Base-by-base conservation (phyloP, 495 filamentous ascomycete genomes). In the Letharia columbiana region DNA sequence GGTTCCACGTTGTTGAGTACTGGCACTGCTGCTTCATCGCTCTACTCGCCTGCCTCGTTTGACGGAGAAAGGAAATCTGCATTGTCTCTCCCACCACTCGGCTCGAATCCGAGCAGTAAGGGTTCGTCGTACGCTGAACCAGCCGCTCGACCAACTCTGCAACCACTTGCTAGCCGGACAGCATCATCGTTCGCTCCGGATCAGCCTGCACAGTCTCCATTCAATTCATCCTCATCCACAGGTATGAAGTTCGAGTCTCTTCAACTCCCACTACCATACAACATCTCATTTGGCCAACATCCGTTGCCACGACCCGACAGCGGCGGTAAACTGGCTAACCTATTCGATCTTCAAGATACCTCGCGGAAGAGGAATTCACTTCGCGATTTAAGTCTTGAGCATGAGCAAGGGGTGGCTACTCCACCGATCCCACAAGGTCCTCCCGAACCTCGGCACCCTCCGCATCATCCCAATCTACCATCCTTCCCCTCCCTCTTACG, bases 221-320 rank as follows among this genome's bases (percentile, higher is more conserved):
- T 60, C 37, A 54, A 42, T 52, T 31, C 66, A 17, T 42, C 61
- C 3, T 35, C 50, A 62, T 67, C 66, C 31, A 63, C 60, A 64
- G 66, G 66, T 67, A 67, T 63, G 66, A 52, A 63, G 15, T 63
- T 67, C 49, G 52, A 64, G 44, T 64, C 62, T 52, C 50, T 63
- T 63, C 52, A 67, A 59, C 60, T 66, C 50, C 45, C 64, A 54
- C 35, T 60, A 23, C 52, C 64, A 40, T 62, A 69, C 52, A 49
- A 60, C 60, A 58, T 66, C 41, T 56, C 56, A 17, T 60, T 63
- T 60, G 60, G 50, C 47, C 66, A 66, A 28, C 57, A 35, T 49
- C 64, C 64, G 13, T 28, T 61, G 45, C 64, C 58, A 60, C 64
- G 58, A 37, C 33, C 64, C 58, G 44, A 66, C 13, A 37, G 60